These are phyloP conservation scores for Oenanthe sinensis DNA, from an alignment of 129 eudicot genomes.

Conservation along the genomic window DNA sequence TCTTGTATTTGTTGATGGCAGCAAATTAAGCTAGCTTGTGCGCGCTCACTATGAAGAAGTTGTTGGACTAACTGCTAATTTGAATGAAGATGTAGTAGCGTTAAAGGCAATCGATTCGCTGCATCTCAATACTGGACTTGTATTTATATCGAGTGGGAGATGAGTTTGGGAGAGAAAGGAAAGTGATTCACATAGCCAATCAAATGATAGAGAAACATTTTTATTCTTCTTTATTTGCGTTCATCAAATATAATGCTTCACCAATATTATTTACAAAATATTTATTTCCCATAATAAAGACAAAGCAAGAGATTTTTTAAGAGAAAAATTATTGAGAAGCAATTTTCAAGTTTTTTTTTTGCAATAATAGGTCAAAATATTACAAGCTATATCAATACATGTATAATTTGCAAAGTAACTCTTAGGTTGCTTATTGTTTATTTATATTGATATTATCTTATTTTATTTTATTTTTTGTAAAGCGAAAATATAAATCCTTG, in stretches of 20 bases:
- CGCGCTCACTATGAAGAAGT: not conserved
- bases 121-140: slow-evolving; percentile 24
- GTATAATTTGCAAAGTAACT: no score
- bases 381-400: no score
- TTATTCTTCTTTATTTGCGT: not conserved
- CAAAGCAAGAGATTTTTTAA: not conserved
- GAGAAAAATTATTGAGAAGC: no score
- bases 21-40: not conserved
- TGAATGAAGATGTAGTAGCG: not conserved
- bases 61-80: not conserved
- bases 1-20: not conserved
- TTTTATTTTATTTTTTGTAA: not conserved
- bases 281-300: not conserved
- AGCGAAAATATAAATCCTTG: no score
- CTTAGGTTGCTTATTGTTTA: no score
- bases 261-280: not conserved
- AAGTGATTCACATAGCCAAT: not conserved
- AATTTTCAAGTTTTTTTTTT: not conserved
- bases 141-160: slow-evolving; percentile 46
- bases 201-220: not conserved
- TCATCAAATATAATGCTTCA: slow-evolving; percentile 11
- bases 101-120: slow-evolving; percentile 45
- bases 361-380: not conserved
- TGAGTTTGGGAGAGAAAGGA: slow-evolving; percentile 2
- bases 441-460: no score